These are phyloP conservation scores for Arthrobotrys entomopaga DNA, from an alignment of 2,329 filamentous ascomycete species.

Conservation along the genomic window DNA sequence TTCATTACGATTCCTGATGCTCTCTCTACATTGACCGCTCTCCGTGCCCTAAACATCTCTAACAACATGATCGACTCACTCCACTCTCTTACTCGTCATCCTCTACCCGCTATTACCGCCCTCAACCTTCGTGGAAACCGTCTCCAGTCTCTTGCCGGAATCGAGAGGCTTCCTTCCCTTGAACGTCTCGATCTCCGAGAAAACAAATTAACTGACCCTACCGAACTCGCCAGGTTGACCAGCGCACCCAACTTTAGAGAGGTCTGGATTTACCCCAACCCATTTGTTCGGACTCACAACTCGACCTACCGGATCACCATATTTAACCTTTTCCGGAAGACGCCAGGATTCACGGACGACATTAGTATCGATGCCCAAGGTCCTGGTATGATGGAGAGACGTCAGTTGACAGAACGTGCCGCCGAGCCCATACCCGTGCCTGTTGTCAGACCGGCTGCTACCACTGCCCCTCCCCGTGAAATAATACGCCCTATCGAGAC, in stretches of 20 bases:
- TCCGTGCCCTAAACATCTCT: conserved; percentile 92
- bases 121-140: conserved; percentile 91
- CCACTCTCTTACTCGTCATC: conserved; percentile 83
- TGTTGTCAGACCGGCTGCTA: conserved; percentile 73
- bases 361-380: conserved; percentile 85
- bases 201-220: conserved; percentile 89
- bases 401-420: conserved; percentile 82
- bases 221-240: conserved; percentile 87
- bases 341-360: conserved; percentile 89
- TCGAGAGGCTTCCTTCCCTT: conserved; percentile 86
- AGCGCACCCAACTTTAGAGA: conserved; percentile 90
- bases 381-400: conserved; percentile 85
- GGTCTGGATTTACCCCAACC: conserved; percentile 91
- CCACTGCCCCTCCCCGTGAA: conserved; percentile 42
- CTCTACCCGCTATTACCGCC: conserved; percentile 90
- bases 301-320: conserved; percentile 83
- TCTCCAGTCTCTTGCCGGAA: conserved; percentile 83
- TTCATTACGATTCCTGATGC: conserved; percentile 96
- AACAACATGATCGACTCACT: conserved; percentile 98
- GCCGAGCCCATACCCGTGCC: conserved; percentile 80
- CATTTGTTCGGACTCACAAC: conserved; percentile 86
- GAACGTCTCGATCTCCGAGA: conserved; percentile 92
- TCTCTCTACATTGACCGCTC: conserved; percentile 81
- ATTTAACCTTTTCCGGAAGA: conserved; percentile 93
- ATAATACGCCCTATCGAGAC: conserved; percentile 59